phyloP scores from a whole-genome alignment of 805 yeast genomes.

The Monosporozyma siamensis region DNA sequence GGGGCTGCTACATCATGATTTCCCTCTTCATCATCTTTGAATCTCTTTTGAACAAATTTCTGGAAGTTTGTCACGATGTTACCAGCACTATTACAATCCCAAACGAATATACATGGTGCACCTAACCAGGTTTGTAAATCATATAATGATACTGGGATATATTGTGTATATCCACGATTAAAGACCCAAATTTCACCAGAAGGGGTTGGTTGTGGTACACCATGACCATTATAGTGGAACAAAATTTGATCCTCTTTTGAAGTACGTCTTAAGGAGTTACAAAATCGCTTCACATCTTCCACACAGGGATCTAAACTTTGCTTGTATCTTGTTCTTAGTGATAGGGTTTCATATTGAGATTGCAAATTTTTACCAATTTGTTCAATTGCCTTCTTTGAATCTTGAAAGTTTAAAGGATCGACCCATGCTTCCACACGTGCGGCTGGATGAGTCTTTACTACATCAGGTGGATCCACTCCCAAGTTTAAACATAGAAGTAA shows the following conservation, averaged over 20 bases:
- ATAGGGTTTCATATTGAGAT: conserved; percentile 78
- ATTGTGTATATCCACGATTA: conserved; percentile 93
- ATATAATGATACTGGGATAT: conserved; percentile 90
- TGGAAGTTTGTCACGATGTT: conserved; percentile 84
- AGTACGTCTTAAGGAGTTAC: conserved; percentile 77
- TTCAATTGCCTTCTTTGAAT: conserved; percentile 84
- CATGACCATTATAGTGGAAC: conserved; percentile 96
- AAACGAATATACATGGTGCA: conserved; percentile 92
- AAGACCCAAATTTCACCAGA: conserved; percentile 98
- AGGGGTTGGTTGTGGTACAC: conserved; percentile 94
- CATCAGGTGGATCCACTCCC: conserved; percentile 97
- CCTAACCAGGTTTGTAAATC: conserved; percentile 97
- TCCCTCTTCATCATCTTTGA: conserved; percentile 71
- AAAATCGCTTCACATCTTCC: conserved; percentile 87
- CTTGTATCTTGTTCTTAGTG: conserved; percentile 80
- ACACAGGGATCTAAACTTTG: conserved; percentile 91
- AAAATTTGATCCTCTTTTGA: conserved; percentile 90
- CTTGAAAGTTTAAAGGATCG: conserved; percentile 73
- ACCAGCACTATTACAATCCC: conserved; percentile 92
- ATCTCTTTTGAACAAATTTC: conserved; percentile 79
- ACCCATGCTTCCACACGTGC: conserved; percentile 91
- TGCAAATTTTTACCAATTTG: conserved; percentile 84
- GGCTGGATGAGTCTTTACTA: conserved; percentile 84
- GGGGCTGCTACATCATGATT: conserved; percentile 35
- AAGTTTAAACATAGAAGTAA: conserved; percentile 80